A percentile compares a stretch with the other conserved stretches of the same genome.
Conservation (phyloP, 1,139 yeast genomes). For the Scheffersomyces lignicola region DNA sequence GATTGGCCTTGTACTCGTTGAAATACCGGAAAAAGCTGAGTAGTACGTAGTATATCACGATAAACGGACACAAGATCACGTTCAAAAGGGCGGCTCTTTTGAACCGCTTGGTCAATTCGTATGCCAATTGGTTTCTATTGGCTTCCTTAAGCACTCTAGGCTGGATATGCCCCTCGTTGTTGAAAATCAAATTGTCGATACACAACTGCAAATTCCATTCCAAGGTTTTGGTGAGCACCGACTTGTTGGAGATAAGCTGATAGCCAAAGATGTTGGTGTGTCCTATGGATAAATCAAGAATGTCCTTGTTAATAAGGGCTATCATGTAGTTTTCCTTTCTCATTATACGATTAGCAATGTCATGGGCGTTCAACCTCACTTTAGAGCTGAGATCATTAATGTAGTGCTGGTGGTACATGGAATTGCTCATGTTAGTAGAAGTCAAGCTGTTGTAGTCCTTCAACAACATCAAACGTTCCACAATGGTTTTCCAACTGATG, state of each 20-base stretch:
- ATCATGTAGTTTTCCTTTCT: conserved; percentile 90
- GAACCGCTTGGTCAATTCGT: conserved; percentile 75
- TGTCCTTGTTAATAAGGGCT: conserved; percentile 79
- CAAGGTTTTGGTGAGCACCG: conserved; percentile 74
- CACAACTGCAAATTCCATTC: conserved; percentile 95
- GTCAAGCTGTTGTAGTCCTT: conserved; percentile 80
- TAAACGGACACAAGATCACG: conserved; percentile 78
- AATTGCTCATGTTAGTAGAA: conserved; percentile 35
- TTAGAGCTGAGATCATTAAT: conserved; percentile 64
- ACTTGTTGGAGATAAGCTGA: conserved; percentile 23
- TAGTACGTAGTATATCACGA: conserved; percentile 77
- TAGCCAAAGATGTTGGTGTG: conserved; percentile 8
- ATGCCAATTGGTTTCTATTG: conserved; percentile 64
- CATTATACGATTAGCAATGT: conserved; percentile 94
- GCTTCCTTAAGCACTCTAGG: conserved; percentile 69
- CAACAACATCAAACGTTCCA: conserved; percentile 70
- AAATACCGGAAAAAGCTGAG: conserved; percentile 87
- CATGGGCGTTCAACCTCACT: conserved; percentile 83
- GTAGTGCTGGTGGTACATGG: conserved; percentile 22
- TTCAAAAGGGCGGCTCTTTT: conserved; percentile 86
- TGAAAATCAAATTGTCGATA: conserved; percentile 82
- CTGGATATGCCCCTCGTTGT: conserved; percentile 81
- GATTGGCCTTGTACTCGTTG: conserved; percentile 88
- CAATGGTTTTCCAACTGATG: conserved; percentile 88
- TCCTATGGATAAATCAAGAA: conserved; percentile 57